A percentile compares a stretch with the other conserved stretches of the same genome.
Evolutionary conservation across 306 rosid species (phyloP).

Genomic region (Glycine tomentella): DNA sequence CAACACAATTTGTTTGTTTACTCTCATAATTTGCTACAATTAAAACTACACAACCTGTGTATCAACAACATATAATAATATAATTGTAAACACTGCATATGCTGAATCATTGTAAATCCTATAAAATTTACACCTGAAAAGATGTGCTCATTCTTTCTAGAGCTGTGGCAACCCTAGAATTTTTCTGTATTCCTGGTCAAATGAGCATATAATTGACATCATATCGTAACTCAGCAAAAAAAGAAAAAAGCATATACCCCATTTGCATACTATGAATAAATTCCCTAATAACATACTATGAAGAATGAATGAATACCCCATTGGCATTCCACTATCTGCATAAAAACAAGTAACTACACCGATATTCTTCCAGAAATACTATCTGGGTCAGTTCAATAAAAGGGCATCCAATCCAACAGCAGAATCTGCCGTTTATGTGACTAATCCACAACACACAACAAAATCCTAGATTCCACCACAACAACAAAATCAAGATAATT

Average conservation of each 20-base stretch:
- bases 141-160: not conserved
- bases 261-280: not conserved
- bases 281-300: not conserved
- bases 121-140: not conserved
- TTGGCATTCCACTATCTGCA: not conserved
- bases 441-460: conserved; percentile 22
- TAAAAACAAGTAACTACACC: conserved; percentile 21
- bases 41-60: not conserved
- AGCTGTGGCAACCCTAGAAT: not conserved
- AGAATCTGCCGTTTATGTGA: not conserved
- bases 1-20: conserved; percentile 2
- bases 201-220: conserved; percentile 25
- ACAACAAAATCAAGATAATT: not conserved
- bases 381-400: conserved; percentile 15
- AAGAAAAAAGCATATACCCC: not conserved
- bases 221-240: not conserved
- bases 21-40: conserved; percentile 7
- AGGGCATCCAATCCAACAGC: conserved; percentile 14
- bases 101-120: conserved; percentile 2
- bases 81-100: not conserved
- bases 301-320: not conserved
- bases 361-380: not conserved
- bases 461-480: conserved; percentile 16
- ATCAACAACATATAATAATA: conserved; percentile 12
- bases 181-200: not conserved